Conservation (phyloP, 202 grass and related monocot genomes). For the Digitaria exilis region DNA sequence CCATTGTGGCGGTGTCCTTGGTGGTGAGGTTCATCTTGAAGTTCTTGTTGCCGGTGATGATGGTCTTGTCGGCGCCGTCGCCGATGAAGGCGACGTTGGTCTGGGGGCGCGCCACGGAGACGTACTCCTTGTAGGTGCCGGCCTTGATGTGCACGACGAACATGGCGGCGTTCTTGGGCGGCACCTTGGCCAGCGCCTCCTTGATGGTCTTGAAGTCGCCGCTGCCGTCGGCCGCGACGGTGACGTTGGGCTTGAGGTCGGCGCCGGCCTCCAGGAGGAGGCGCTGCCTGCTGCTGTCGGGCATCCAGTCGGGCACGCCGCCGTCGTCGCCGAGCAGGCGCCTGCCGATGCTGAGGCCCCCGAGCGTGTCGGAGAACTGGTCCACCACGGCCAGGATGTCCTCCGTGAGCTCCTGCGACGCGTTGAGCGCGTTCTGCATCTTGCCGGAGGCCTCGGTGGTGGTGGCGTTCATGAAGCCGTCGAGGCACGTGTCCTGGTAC, state of each 20-base stretch:
- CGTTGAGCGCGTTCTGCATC: constrained; percentile 72
- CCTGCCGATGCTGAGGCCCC: constrained; percentile 42
- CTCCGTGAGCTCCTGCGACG: constrained; percentile 71
- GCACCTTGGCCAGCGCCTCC: constrained; percentile 59
- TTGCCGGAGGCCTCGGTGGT: constrained; percentile 57
- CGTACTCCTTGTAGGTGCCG: constrained; percentile 78
- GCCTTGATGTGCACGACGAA: constrained; percentile 79
- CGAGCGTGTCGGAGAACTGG: constrained; percentile 45
- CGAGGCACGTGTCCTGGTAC: constrained; percentile 90
- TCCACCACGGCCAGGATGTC: constrained; percentile 81
- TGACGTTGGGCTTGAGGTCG: constrained; percentile 55
- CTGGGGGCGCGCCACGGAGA: constrained; percentile 32
- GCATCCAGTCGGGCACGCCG: constrained; percentile 37
- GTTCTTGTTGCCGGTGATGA: constrained; percentile 72
- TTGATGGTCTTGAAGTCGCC: constrained; percentile 81
- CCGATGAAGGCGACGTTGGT: constrained; percentile 71
- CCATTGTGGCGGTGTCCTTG: constrained; percentile 79
- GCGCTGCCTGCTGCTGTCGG: background rate
- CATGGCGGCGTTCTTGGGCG: constrained; percentile 6
- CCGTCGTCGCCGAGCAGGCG: constrained; percentile 42
- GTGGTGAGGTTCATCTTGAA: constrained; percentile 79
- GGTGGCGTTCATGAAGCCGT: constrained; percentile 73
- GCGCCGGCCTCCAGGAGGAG: constrained; percentile 48
- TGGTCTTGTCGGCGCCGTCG: constrained; percentile 66
- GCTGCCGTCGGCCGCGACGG: constrained; percentile 74